phyloP scores from a whole-genome alignment of 2,329 filamentous ascomycete genomes.

The Rhinocladiella similis region DNA sequence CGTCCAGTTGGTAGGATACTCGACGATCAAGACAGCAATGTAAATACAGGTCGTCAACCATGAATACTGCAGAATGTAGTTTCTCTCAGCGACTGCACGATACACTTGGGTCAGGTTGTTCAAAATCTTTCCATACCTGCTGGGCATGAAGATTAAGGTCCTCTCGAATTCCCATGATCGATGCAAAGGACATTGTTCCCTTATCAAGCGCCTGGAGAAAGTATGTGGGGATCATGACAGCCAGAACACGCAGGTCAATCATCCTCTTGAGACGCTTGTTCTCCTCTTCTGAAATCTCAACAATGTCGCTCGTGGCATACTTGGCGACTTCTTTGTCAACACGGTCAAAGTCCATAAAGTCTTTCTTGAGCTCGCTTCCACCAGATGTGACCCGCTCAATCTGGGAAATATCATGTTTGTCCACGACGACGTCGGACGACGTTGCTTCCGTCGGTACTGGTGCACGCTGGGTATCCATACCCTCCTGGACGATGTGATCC shows the following conservation, averaged over 20 bases:
- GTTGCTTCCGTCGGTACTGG: not conserved
- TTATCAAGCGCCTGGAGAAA: conserved; percentile 61
- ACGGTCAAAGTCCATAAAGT: conserved; percentile 57
- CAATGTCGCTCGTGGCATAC: conserved; percentile 59
- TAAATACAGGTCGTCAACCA: conserved; percentile 77
- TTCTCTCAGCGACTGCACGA: conserved; percentile 11
- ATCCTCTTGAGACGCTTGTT: conserved; percentile 61
- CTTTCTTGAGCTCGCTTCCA: conserved; percentile 48
- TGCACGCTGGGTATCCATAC: conserved; percentile 1
- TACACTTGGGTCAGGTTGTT: no score
- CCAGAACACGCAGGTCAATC: conserved; percentile 68
- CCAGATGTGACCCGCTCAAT: conserved; percentile 52
- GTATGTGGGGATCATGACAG: conserved; percentile 72
- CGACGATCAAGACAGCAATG: conserved; percentile 68
- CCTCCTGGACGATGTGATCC: conserved; percentile 1
- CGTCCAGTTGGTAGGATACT: conserved; percentile 70
- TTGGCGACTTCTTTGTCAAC: conserved; percentile 71
- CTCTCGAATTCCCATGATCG: conserved; percentile 40
- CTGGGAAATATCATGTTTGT: conserved; percentile 40
- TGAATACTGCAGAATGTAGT: conserved; percentile 53
- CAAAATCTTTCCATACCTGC: conserved; percentile 27
- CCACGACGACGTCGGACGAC: not conserved
- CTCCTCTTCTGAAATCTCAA: conserved; percentile 61
- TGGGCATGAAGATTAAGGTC: conserved; percentile 52
- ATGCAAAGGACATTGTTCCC: conserved; percentile 43